Evolutionary conservation across 306 rosid genomes (phyloP), one percentile per base, ranked within the genome.

Genomic region (Inga leiocalycina): DNA sequence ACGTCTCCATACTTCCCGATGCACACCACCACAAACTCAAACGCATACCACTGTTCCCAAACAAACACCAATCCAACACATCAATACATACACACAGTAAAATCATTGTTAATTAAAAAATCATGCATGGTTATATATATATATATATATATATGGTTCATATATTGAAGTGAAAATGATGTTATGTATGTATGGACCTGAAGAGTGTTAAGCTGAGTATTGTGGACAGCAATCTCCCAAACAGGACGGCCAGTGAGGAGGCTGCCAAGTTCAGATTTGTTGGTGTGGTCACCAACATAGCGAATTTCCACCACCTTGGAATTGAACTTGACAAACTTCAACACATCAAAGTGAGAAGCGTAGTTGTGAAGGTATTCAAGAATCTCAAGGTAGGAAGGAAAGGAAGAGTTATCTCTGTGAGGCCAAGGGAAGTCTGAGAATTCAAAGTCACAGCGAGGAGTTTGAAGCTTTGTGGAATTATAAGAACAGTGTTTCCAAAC

Each of bases 401-500:
- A 88, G 12, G 66, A 67, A 1, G 88, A 81, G 22, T 71, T 86
- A 37, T 86, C 84, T 19, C 90, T 83, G 0, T 88, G 76, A 13
- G 88, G 88, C 92, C 97, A 92, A 2, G 94, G 94, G 70, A 84
- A 90, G 39, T 92, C 91, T 0, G 97, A 87, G 44, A 92, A 92
- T 76, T 90, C 91, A 35, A 75, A 92, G 74, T 92, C 89, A 30
- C 88, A 80, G 0, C 97, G 88, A 61, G 89, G 89, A 46, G 94
- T 87, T 64, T 92, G 97, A 70, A 92, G 97, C 27, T 84, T 89
- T 8, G 97, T 90, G 4, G 88, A 90, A 0, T 14, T 30, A 64
- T 76, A 92, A 37, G 90, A 79, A 54, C 97, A 90, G 64, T 92
- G 97, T 34, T 80, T 92, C 97, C 97, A 90, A 70, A 92, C 94